Percentiles rank a stretch among this genome's conserved stretches.
Evolutionary conservation across 2,329 filamentous ascomycete genomes (phyloP).

Genomic region (Fusarium kyushuense): DNA sequence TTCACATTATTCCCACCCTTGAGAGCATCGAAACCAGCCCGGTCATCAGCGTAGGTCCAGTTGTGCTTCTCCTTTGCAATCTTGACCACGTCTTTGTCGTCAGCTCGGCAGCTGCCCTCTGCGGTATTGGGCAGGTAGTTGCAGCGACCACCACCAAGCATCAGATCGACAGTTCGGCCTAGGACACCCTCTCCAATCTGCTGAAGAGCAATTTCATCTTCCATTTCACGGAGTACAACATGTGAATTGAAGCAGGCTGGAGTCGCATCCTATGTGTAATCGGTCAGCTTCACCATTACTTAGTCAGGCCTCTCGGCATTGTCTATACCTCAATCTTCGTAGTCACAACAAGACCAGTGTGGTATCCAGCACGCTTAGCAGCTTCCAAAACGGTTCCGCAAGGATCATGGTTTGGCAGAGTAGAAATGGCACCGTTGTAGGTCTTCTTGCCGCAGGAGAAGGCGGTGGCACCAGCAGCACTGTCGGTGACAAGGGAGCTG

Average conservation of each 20-base stretch:
- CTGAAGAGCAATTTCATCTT: conserved; percentile 92
- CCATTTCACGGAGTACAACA: conserved; percentile 81
- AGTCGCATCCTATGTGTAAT: conserved; percentile 86
- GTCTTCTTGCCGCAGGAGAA: conserved; percentile 94
- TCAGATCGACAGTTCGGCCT: conserved; percentile 88
- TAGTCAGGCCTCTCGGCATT: neutral
- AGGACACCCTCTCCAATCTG: conserved; percentile 90
- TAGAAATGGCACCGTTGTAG: conserved; percentile 96
- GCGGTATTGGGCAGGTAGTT: conserved; percentile 90
- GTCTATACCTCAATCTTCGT: conserved; percentile 62
- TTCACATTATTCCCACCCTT: conserved; percentile 73
- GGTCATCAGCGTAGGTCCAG: conserved; percentile 81
- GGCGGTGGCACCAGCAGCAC: conserved; percentile 95
- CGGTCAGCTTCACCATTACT: neutral
- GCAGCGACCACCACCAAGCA: conserved; percentile 92
- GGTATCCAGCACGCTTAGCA: conserved; percentile 90
- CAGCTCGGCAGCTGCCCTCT: conserved; percentile 82
- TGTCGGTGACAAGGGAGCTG: conserved; percentile 90
- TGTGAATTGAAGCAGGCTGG: conserved; percentile 95
- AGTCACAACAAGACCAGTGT: conserved; percentile 93
- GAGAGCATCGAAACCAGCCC: conserved; percentile 80
- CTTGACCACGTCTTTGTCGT: conserved; percentile 79
- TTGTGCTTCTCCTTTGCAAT: conserved; percentile 80
- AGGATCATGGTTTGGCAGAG: conserved; percentile 84
- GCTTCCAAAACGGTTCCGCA: conserved; percentile 95